A percentile compares a stretch with the other conserved stretches of the same genome.
Conservation (phyloP, 306 rosid genomes). For the Sicyos baderoa region DNA sequence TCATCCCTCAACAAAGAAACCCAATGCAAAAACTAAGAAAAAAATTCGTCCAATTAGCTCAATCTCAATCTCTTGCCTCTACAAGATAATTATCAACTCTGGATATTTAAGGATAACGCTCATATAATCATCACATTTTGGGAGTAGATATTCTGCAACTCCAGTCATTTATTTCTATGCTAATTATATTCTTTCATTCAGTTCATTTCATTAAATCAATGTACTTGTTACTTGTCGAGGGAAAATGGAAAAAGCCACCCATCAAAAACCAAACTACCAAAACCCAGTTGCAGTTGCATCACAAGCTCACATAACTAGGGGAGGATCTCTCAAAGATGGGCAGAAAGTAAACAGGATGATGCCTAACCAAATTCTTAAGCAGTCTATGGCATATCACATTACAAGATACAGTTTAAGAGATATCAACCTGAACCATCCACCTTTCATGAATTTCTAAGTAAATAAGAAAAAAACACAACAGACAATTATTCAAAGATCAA, state of each 20-base stretch:
- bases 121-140: background rate
- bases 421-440: too few relatives aligned
- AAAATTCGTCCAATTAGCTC: background rate
- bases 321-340: background rate
- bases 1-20: conserved; percentile 5
- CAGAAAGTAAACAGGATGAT: background rate
- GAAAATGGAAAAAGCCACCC: background rate
- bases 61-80: conserved; percentile 2
- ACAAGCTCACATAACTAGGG: background rate
- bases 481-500: background rate
- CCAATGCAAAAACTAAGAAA: background rate
- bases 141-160: background rate
- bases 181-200: background rate
- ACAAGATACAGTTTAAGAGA: background rate
- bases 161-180: background rate
- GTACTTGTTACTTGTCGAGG: background rate
- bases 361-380: background rate
- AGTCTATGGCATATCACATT: background rate
- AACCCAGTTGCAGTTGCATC: background rate
- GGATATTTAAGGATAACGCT: background rate
- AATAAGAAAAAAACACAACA: background rate
- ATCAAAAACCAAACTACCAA: background rate
- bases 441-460: background rate
- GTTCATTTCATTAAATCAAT: too few relatives aligned
- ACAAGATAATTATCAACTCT: background rate